Evolutionary conservation across 192 early-diverging fungal genomes (phyloP), one percentile per base, ranked within the genome.

Genomic region (Coemansia sp.): DNA sequence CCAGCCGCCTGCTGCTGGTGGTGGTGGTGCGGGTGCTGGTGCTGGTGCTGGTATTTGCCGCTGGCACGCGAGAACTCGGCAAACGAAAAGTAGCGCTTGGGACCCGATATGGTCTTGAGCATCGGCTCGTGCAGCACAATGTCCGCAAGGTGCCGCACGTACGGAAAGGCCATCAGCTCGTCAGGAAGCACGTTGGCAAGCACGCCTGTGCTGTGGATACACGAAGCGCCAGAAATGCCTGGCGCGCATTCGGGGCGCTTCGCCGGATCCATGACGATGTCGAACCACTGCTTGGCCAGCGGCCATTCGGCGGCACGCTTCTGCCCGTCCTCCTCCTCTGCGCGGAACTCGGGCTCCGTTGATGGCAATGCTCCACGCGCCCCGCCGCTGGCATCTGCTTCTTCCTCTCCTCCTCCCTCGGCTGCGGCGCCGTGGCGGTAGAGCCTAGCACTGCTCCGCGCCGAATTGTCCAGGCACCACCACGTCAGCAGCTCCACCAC

Each of bases 51-150:
- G 43, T 2, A 60, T 30, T 66, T 66, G 1, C 57, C 58, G 24
- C 75, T 11, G 57, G 73, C 63, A 48, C 35, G 83, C 18, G 72
- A 66, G 62, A 68, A 71, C 63, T 64, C 73, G 41, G 69, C 80
- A 67, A 74, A 86, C 66, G 79, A 62, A 71, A 87, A 86, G 46
- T 85, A 73, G 55, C 76, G 85, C 48, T 78, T 80, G 41, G 84
- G 76, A 6, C 66, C 65, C 14, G 87, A 70, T 26, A 84, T 81
- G 8, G 84, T 72, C 11, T 85, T 83, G 9, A 89, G 84, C 15
- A 88, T 85, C 0, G 90, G 89, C 63, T 88, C 74, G 4, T 90
- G 8, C 67, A 75, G 66, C 16, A 83, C 82, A 39, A 91, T 87
- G 60, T 85, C 85, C 12, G 86, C 71, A 52, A 89, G 88, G 58